These are phyloP conservation scores for Discostella pseudostelligera DNA, from an alignment of 108 stramenopile species.

Conservation along the genomic window DNA sequence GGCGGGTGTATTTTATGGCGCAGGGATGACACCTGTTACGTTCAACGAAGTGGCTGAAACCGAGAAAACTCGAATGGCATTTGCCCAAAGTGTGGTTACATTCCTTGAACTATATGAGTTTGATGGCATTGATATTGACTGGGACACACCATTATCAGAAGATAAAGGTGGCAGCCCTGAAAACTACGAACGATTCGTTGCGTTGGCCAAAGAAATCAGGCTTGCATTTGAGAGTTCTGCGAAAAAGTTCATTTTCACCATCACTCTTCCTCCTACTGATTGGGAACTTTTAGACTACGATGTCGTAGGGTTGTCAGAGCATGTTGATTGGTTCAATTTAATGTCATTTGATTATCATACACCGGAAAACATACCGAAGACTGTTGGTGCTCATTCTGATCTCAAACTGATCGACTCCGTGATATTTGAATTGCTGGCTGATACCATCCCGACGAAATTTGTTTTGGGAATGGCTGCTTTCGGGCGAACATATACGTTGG, in stretches of 20 bases:
- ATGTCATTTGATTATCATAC: slow-evolving; percentile 56
- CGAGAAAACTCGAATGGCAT: slow-evolving; percentile 37
- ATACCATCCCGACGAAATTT: slow-evolving; percentile 39
- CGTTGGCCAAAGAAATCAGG: slow-evolving; percentile 39
- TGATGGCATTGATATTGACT: slow-evolving; percentile 57
- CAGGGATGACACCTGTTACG: slow-evolving; percentile 48
- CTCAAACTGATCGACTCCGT: slow-evolving; percentile 51
- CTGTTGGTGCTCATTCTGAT: slow-evolving; percentile 49
- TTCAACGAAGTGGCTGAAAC: slow-evolving; percentile 44
- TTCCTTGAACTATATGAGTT: slow-evolving; percentile 48
- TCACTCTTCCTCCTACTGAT: slow-evolving; percentile 47
- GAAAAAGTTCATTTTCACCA: slow-evolving; percentile 35
- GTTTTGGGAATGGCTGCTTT: slow-evolving; percentile 55
- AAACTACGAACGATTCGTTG: slow-evolving; percentile 41
- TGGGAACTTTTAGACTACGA: slow-evolving; percentile 52
- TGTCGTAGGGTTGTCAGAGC: slow-evolving; percentile 34
- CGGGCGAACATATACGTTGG: slow-evolving; percentile 48
- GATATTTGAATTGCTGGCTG: slow-evolving; percentile 30
- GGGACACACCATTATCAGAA: slow-evolving; percentile 44
- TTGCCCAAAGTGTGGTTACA: slow-evolving; percentile 44
- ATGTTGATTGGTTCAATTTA: slow-evolving; percentile 56
- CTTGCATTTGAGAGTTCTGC: slow-evolving; percentile 32
- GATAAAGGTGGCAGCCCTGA: slow-evolving; percentile 46
- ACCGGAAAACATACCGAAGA: slow-evolving; percentile 47
- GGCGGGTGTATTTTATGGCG: slow-evolving; percentile 48